Conservation (phyloP, 306 rosid genomes). For the Psophocarpus tetragonolobus region DNA sequence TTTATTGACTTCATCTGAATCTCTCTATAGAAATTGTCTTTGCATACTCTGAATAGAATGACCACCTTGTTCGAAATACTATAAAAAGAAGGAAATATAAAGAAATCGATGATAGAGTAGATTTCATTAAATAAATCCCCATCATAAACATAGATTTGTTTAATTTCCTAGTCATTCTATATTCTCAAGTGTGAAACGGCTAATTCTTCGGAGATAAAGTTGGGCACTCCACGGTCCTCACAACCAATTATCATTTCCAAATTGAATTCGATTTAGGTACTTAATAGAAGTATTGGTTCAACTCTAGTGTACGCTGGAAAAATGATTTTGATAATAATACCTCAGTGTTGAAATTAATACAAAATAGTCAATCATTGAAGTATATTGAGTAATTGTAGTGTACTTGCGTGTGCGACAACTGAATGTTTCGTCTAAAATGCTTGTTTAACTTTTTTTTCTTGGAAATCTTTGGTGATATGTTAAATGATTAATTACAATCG, state of each 20-base stretch:
- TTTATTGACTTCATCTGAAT: too few relatives aligned
- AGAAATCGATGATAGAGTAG: too few relatives aligned
- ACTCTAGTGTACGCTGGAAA: neutral
- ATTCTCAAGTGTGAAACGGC: neutral
- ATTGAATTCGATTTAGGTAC: neutral
- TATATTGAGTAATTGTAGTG: neutral
- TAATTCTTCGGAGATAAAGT: neutral
- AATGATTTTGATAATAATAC: neutral
- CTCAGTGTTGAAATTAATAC: neutral
- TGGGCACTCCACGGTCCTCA: neutral
- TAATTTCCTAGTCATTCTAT: too few relatives aligned
- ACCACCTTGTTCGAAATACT: too few relatives aligned
- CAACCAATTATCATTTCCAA: neutral
- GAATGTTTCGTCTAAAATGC: neutral
- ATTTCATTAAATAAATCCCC: too few relatives aligned
- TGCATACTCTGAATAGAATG: too few relatives aligned
- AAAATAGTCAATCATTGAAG: neutral
- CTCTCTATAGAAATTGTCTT: too few relatives aligned
- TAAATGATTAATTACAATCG: neutral
- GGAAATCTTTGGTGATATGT: constrained; percentile 25
- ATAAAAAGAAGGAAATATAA: too few relatives aligned
- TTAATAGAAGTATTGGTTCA: neutral
- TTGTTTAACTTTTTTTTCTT: neutral
- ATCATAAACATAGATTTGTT: too few relatives aligned
- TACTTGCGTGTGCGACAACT: neutral